Percentiles rank a stretch among this genome's conserved stretches.
phyloP scores from a whole-genome alignment of 805 yeast species.

The Hanseniaspora hatyaiensis region DNA sequence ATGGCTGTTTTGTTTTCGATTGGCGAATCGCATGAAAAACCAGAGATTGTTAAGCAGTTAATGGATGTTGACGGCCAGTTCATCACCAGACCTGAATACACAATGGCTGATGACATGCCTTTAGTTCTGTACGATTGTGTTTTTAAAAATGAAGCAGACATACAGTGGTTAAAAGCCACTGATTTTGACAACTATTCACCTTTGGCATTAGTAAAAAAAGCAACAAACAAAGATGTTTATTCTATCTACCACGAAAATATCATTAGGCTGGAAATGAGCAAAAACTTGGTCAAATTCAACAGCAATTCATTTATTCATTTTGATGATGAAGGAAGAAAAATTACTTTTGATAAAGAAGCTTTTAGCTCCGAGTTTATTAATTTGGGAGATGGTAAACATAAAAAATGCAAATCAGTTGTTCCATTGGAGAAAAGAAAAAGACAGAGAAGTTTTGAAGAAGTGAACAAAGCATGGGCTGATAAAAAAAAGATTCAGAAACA shows the following conservation, averaged over 20 bases:
- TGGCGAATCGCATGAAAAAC: slow-evolving; percentile 65
- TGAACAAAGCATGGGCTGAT: slow-evolving; percentile 51
- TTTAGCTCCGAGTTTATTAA: slow-evolving; percentile 33
- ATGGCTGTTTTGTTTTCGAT: slow-evolving; percentile 68
- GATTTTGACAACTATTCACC: slow-evolving; percentile 18
- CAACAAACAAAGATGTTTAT: slow-evolving; percentile 4
- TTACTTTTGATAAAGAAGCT: slow-evolving; percentile 21
- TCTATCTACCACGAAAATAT: slow-evolving; percentile 5
- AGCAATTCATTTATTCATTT: neutral
- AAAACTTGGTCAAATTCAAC: slow-evolving; percentile 7
- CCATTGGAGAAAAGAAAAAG: slow-evolving; percentile 46
- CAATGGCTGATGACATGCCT: slow-evolving; percentile 85
- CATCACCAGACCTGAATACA: slow-evolving; percentile 67
- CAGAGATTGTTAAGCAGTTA: slow-evolving; percentile 45
- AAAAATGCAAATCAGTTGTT: slow-evolving; percentile 43
- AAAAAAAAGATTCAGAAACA: slow-evolving; percentile 31
- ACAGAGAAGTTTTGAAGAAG: slow-evolving; percentile 53
- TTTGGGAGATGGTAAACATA: slow-evolving; percentile 70
- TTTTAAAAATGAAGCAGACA: slow-evolving; percentile 36
- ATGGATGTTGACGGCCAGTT: slow-evolving; percentile 40
- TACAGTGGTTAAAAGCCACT: slow-evolving; percentile 46
- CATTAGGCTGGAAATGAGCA: slow-evolving; percentile 13
- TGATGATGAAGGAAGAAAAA: slow-evolving; percentile 2
- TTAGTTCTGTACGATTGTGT: slow-evolving; percentile 76
- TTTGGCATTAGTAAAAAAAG: slow-evolving; percentile 5